These are phyloP conservation scores for Elsinoe ampelina DNA, from an alignment of 2,329 filamentous ascomycete genomes.

Conservation along the genomic window DNA sequence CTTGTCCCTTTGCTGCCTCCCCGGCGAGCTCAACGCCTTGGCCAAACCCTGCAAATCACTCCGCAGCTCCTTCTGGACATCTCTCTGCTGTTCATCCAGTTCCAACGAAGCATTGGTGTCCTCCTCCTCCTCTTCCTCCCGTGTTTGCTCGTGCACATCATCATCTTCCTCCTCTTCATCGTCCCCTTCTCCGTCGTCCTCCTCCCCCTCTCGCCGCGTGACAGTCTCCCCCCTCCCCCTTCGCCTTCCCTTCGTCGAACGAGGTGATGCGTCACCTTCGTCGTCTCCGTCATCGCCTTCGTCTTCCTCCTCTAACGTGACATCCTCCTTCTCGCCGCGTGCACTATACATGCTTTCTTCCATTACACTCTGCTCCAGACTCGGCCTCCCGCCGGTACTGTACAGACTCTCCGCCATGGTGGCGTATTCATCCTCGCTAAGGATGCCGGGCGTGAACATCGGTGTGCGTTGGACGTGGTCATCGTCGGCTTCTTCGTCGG, in stretches of 20 bases:
- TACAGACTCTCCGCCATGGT: conserved; percentile 34
- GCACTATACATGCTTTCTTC: conserved; percentile 24
- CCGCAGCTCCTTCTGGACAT: conserved; percentile 5
- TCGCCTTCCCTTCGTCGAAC: background rate
- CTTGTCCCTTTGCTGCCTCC: background rate
- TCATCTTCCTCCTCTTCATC: conserved; percentile 7
- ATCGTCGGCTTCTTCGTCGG: conserved; percentile 8
- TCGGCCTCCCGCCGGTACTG: conserved; percentile 45
- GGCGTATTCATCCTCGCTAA: conserved; percentile 24
- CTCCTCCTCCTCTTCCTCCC: conserved; percentile 10
- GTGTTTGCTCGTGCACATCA: background rate
- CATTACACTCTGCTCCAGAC: conserved; percentile 22
- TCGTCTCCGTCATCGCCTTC: conserved; percentile 13
- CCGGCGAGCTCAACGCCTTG: conserved; percentile 8
- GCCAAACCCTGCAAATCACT: conserved; percentile 9
- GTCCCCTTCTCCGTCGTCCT: conserved; percentile 13
- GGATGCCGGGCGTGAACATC: conserved; percentile 30
- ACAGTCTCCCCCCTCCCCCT: conserved; percentile 10
- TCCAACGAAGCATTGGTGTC: conserved; percentile 9
- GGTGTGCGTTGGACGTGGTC: conserved; percentile 11
- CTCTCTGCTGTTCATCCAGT: conserved; percentile 3
- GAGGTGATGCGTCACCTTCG: background rate
- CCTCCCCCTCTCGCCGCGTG: conserved; percentile 19
- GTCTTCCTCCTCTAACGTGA: conserved; percentile 17
- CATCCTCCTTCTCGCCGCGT: conserved; percentile 17